phyloP scores from a whole-genome alignment of 306 rosid species.

The Aeschynomene evenia region DNA sequence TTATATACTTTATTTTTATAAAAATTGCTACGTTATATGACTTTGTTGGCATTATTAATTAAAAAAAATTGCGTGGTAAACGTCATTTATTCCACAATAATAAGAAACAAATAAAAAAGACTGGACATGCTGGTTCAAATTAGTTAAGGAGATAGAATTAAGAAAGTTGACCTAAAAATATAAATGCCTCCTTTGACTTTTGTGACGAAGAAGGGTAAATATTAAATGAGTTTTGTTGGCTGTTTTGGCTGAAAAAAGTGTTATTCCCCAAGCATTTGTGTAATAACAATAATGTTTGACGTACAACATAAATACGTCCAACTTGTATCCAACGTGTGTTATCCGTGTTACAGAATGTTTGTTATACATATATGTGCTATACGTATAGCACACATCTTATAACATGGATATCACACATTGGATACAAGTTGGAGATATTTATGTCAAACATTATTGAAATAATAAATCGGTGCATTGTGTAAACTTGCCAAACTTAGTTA shows the following conservation, averaged over 20 bases:
- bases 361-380: no score
- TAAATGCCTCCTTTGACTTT: slow-evolving; percentile 16
- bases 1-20: background rate
- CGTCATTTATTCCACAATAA: background rate
- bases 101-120: background rate
- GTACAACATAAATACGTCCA: no score
- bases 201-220: slow-evolving; percentile 36
- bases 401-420: no score
- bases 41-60: background rate
- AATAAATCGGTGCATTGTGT: slow-evolving; percentile 30
- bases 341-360: no score
- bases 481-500: slow-evolving; percentile 16
- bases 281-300: no score
- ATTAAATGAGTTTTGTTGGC: no score
- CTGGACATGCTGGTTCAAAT: background rate
- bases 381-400: no score
- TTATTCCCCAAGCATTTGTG: no score
- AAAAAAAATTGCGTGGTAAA: background rate
- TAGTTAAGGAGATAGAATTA: background rate
- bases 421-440: no score
- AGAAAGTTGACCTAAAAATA: slow-evolving; percentile 19
- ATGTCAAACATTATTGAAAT: no score
- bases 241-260: no score
- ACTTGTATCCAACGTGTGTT: no score
- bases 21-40: background rate